phyloP scores from a whole-genome alignment of 2,329 filamentous ascomycete species.

The Cladosporium sp. region DNA sequence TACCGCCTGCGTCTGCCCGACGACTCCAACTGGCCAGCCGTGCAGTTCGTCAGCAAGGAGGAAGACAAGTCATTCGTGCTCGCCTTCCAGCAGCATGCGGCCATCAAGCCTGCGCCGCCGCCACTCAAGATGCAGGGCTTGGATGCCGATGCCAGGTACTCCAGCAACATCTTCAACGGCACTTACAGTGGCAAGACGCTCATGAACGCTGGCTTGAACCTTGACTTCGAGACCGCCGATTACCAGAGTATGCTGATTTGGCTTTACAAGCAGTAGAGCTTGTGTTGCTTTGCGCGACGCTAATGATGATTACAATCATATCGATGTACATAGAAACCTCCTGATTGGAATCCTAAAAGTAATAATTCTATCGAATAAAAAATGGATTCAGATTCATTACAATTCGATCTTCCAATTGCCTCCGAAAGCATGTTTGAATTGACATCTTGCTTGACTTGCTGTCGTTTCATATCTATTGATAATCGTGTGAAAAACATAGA shows the following conservation, averaged over 20 bases:
- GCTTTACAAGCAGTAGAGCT: conserved; percentile 40
- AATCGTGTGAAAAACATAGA: too few species aligned
- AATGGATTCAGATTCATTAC: background rate
- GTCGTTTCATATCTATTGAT: too few species aligned
- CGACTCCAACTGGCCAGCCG: conserved; percentile 59
- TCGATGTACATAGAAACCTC: background rate
- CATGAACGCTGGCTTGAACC: conserved; percentile 60
- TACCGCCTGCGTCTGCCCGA: conserved; percentile 58
- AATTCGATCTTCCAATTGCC: too few species aligned
- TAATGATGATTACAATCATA: background rate
- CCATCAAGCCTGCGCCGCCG: conserved; percentile 51
- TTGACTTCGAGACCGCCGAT: conserved; percentile 45
- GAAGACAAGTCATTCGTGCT: conserved; percentile 52
- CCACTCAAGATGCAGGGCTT: conserved; percentile 54
- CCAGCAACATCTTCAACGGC: conserved; percentile 46
- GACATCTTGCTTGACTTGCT: too few species aligned
- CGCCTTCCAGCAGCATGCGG: conserved; percentile 55
- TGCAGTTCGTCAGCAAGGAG: conserved; percentile 55
- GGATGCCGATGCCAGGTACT: conserved; percentile 51
- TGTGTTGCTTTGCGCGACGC: background rate
- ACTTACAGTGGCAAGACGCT: conserved; percentile 56
- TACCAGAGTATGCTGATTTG: conserved; percentile 57
- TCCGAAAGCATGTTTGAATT: too few species aligned
- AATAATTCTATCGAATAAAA: background rate
- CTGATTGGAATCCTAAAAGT: background rate